These are phyloP conservation scores for Cephaloascus albidus DNA, from an alignment of 805 yeast species.

Conservation along the genomic window DNA sequence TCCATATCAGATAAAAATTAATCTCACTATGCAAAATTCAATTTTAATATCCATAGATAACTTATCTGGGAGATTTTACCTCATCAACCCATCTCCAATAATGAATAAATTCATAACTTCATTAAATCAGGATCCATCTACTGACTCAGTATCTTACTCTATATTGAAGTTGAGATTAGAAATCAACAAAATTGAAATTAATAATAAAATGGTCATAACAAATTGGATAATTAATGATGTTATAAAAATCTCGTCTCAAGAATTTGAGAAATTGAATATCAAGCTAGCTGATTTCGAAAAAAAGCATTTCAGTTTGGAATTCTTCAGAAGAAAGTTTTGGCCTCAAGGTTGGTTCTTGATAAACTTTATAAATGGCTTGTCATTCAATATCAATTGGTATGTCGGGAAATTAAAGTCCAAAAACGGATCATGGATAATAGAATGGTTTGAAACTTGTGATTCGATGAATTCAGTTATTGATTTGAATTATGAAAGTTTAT, in stretches of 20 bases:
- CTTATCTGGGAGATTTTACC: slow-evolving; percentile 30
- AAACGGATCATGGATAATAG: slow-evolving; percentile 46
- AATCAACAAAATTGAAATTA: slow-evolving; percentile 38
- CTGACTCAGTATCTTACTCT: background rate
- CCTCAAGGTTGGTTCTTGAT: slow-evolving; percentile 48
- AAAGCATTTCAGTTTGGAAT: slow-evolving; percentile 12
- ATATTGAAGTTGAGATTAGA: slow-evolving; percentile 40
- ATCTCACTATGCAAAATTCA: background rate
- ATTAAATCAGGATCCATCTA: background rate
- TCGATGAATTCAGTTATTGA: slow-evolving; percentile 2
- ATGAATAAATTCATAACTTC: slow-evolving; percentile 7
- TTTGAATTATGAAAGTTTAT: slow-evolving; percentile 22
- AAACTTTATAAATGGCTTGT: slow-evolving; percentile 24
- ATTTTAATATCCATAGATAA: slow-evolving; percentile 16
- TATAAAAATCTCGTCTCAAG: slow-evolving; percentile 39
- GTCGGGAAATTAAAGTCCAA: slow-evolving; percentile 39
- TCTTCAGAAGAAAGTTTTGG: slow-evolving; percentile 44
- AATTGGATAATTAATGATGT: slow-evolving; percentile 62
- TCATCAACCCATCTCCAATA: slow-evolving; percentile 34
- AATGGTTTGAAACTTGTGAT: slow-evolving; percentile 29
- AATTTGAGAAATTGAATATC: slow-evolving; percentile 29
- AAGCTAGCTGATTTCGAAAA: slow-evolving; percentile 15
- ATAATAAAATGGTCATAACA: slow-evolving; percentile 48
- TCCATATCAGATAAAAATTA: background rate
- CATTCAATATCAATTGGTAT: slow-evolving; percentile 37